Evolutionary conservation across 116 monocot genomes (phyloP).

Genomic region (Cymodocea nodosa): DNA sequence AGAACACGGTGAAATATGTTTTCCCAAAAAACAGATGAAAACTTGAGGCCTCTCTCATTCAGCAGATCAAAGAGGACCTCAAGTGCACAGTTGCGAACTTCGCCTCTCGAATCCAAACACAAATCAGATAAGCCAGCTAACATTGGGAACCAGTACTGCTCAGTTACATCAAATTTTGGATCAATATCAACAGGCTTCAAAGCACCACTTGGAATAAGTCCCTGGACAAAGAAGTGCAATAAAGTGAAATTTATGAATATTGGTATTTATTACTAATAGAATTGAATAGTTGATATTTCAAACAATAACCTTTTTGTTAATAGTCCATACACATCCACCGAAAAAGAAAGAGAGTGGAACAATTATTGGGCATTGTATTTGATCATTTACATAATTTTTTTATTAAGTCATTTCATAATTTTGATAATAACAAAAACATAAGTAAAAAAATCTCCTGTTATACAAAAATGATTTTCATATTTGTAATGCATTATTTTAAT

Average conservation of each 20-base stretch:
- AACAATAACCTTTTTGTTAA: too few species aligned
- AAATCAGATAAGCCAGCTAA: constrained; percentile 93
- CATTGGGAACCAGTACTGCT: constrained; percentile 99
- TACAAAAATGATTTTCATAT: too few species aligned
- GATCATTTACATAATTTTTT: too few species aligned
- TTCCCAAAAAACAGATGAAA: constrained; percentile 93
- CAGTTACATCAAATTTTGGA: constrained; percentile 71
- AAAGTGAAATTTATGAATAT: background rate
- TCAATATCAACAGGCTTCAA: constrained; percentile 64
- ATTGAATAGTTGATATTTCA: too few species aligned
- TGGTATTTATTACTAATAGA: background rate
- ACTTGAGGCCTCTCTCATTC: constrained; percentile 91
- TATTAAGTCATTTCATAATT: too few species aligned
- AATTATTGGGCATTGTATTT: too few species aligned
- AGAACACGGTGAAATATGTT: constrained; percentile 91
- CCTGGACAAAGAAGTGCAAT: constrained; percentile 24
- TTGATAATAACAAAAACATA: too few species aligned
- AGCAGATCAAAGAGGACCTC: constrained; percentile 98
- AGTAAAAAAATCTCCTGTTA: too few species aligned
- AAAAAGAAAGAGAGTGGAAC: too few species aligned
- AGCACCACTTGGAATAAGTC: constrained; percentile 84
- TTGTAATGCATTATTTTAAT: too few species aligned
- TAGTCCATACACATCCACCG: too few species aligned
- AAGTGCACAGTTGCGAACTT: constrained; percentile 89
- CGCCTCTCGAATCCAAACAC: constrained; percentile 68